A percentile compares a stretch with the other conserved stretches of the same genome.
Evolutionary conservation across 495 filamentous ascomycete genomes (phyloP).

Genomic region (Penicillium silybi): DNA sequence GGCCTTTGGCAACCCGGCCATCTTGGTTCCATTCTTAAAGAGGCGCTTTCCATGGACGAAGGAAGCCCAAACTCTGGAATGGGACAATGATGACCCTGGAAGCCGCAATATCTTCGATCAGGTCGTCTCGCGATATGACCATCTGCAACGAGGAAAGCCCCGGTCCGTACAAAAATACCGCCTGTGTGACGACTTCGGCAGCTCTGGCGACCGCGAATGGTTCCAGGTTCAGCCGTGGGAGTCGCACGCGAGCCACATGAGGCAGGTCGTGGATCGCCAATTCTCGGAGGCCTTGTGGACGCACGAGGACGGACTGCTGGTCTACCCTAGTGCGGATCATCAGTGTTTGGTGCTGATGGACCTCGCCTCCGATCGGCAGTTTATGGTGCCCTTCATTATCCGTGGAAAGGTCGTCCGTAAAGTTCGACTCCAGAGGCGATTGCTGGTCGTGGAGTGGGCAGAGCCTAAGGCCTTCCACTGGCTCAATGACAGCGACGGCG

Average conservation of each 20-base stretch:
- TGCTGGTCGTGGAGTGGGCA: conserved; percentile 65
- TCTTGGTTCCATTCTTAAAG: conserved; percentile 45
- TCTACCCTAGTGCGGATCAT: conserved; percentile 47
- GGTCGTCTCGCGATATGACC: conserved; percentile 54
- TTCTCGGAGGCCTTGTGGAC: conserved; percentile 58
- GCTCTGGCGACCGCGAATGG: conserved; percentile 31
- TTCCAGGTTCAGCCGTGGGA: conserved; percentile 57
- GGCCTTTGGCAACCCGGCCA: conserved; percentile 48
- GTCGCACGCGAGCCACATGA: conserved; percentile 44
- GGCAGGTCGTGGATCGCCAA: conserved; percentile 39
- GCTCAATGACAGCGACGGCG: conserved; percentile 53
- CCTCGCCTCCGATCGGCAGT: conserved; percentile 39
- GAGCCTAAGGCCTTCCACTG: conserved; percentile 55
- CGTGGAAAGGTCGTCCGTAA: conserved; percentile 54
- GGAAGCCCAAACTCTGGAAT: conserved; percentile 34
- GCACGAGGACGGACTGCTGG: conserved; percentile 55
- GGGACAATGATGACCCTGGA: conserved; percentile 6
- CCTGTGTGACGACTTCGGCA: conserved; percentile 35
- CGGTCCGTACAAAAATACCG: conserved; percentile 44
- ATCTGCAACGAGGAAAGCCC: conserved; percentile 48
- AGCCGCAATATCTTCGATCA: conserved; percentile 49
- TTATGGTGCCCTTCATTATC: conserved; percentile 53
- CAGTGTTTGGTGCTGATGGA: conserved; percentile 52
- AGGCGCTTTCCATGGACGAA: conserved; percentile 51
- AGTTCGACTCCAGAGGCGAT: conserved; percentile 50